Base-by-base conservation (phyloP, 495 filamentous ascomycete species). In the Glonium stellatum region DNA sequence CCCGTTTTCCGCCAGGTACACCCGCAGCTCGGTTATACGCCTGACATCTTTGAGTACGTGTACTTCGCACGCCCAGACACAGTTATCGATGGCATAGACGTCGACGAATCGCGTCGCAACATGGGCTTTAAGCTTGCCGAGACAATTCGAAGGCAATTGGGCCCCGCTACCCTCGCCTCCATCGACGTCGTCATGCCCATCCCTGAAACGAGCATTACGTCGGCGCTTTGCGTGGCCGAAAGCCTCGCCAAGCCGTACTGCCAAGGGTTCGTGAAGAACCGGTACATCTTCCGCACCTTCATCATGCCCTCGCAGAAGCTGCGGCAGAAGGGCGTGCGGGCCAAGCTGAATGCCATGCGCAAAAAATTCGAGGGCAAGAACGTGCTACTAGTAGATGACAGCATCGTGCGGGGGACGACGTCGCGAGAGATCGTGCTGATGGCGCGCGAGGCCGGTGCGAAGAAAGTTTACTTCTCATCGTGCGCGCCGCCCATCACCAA, bases 201-300 rank as follows among this genome's bases (percentile, higher is more conserved):
- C 56, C 90, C 89, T 0, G 89, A 92, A 64, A 95, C 90, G 0
- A 85, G 85, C 0, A 93, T 91, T 55, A 95, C 88, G 0, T 88
- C 90, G 4, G 93, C 92, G 0, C 83, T 87, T 8, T 83, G 83
- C 48, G 84, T 97, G 8, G 86, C 95, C 15, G 83, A 87, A 67
- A 78, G 80, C 39, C 76, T 97, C 31, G 80, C 85, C 61, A 92
- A 87, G 61, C 88, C 89, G 1, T 95, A 89, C 71, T 87, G 82
- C 59, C 89, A 90, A 65, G 89, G 82, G 11, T 92, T 96, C 63
- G 86, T 96, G 59, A 97, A 96, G 80, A 97, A 97, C 73, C 84
- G 92, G 52, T 97, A 97, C 72, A 88, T 97, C 51, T 95, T 92
- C 79, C 85, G 92, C 37, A 96, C 92, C 0, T 97, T 96, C 72